Evolutionary conservation across 2,329 filamentous ascomycete genomes (phyloP).

Genomic region (Cryphonectria nitschkei): DNA sequence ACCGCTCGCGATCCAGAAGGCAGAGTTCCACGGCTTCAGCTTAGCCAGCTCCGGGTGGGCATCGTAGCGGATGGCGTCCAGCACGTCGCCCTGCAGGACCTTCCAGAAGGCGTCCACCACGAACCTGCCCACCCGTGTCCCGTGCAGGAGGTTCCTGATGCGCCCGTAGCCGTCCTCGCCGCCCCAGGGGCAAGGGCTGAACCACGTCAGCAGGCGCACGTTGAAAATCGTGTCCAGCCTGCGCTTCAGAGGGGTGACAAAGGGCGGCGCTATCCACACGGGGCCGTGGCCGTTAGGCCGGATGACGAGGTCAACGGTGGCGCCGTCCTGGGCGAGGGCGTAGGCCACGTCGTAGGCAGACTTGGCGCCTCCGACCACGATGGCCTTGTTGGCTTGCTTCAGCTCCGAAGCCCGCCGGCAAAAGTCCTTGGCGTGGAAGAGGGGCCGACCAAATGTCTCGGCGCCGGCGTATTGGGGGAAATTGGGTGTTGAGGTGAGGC

Average conservation of each 20-base stretch:
- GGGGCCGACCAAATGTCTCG: constrained; percentile 41
- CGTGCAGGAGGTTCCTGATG: constrained; percentile 53
- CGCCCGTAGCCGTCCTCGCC: constrained; percentile 54
- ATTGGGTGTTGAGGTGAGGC: constrained; percentile 49
- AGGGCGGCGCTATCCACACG: constrained; percentile 56
- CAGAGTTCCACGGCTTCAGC: constrained; percentile 45
- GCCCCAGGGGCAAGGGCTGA: constrained; percentile 69
- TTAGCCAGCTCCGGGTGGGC: constrained; percentile 43
- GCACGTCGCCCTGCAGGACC: constrained; percentile 50
- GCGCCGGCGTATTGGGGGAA: constrained; percentile 44
- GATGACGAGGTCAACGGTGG: constrained; percentile 55
- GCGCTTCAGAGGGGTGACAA: constrained; percentile 64
- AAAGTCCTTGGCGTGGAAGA: constrained; percentile 52
- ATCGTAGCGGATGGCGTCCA: constrained; percentile 51
- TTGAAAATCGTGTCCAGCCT: constrained; percentile 60
- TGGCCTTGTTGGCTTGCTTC: constrained; percentile 39
- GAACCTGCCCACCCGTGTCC: constrained; percentile 51
- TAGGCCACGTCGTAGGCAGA: constrained; percentile 63
- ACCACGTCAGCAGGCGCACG: constrained; percentile 63
- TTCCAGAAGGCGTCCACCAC: constrained; percentile 55
- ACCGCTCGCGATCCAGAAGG: constrained; percentile 53
- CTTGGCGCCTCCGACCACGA: constrained; percentile 61
- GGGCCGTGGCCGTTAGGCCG: constrained; percentile 56
- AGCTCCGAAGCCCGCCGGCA: constrained; percentile 39
- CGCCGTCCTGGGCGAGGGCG: constrained; percentile 52